Evolutionary conservation across 352 stramenopile species (phyloP).

Genomic region (Globisporangium emineosum): DNA sequence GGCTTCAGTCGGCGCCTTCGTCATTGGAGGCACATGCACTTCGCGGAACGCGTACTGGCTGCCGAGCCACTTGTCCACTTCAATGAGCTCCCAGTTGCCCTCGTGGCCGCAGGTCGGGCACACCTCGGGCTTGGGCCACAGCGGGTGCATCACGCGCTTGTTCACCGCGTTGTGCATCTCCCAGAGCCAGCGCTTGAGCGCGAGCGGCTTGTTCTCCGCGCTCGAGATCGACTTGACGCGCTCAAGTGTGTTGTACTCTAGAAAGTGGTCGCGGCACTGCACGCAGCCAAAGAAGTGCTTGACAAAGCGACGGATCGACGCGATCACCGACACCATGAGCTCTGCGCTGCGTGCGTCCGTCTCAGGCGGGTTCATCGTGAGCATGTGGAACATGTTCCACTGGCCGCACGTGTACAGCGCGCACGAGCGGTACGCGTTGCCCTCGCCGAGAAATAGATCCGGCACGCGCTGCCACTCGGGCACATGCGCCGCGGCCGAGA

Average conservation of each 20-base stretch:
- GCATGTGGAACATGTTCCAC: conserved; percentile 88
- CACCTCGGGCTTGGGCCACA: conserved; percentile 71
- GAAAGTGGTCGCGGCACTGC: conserved; percentile 76
- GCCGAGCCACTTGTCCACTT: conserved; percentile 77
- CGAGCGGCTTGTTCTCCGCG: conserved; percentile 62
- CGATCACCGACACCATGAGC: conserved; percentile 64
- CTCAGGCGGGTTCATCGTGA: conserved; percentile 68
- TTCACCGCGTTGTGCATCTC: conserved; percentile 85
- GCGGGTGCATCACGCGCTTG: conserved; percentile 65
- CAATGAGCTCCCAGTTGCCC: conserved; percentile 51
- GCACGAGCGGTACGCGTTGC: conserved; percentile 63
- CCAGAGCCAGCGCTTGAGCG: conserved; percentile 79
- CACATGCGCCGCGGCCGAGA: conserved; percentile 31
- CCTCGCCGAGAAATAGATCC: conserved; percentile 63
- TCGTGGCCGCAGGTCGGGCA: conserved; percentile 70
- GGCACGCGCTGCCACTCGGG: conserved; percentile 67
- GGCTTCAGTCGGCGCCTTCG: conserved; percentile 15
- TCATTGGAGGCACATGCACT: conserved; percentile 35
- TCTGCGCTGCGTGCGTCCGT: conserved; percentile 34
- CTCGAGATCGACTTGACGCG: conserved; percentile 58
- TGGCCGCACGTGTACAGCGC: conserved; percentile 81
- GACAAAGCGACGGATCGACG: conserved; percentile 77
- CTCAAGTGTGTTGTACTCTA: conserved; percentile 71
- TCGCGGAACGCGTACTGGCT: conserved; percentile 64
- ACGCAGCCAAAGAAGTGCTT: conserved; percentile 85